phyloP scores from a whole-genome alignment of 75 land plant species.

The Adiantum capillusveneris region DNA sequence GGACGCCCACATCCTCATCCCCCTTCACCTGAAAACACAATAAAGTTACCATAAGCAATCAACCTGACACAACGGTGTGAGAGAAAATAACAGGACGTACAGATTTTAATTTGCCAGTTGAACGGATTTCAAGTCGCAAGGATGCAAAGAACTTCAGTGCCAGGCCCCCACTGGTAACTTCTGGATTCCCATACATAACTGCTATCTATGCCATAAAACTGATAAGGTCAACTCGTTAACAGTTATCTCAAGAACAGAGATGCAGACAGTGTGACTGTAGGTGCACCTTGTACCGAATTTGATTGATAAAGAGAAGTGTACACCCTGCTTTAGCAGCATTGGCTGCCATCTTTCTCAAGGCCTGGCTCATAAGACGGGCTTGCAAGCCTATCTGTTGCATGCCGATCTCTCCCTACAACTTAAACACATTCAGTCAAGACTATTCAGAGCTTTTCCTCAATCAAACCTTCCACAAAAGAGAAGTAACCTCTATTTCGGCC shows the following conservation, averaged over 20 bases:
- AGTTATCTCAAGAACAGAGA: no score
- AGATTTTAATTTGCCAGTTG: conserved; percentile 82
- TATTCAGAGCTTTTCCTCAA: no score
- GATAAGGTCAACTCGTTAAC: no score
- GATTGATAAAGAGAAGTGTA: conserved; percentile 88
- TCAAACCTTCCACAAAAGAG: no score
- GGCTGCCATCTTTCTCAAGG: conserved; percentile 94
- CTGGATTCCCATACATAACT: conserved; percentile 93
- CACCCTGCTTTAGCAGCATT: conserved; percentile 98
- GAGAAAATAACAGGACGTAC: conserved; percentile 33
- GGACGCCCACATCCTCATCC: conserved; percentile 84
- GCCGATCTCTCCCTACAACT: conserved; percentile 83
- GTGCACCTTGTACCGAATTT: conserved; percentile 84
- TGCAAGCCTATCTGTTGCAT: conserved; percentile 97
- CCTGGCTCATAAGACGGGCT: conserved; percentile 98
- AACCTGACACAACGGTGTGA: neutral
- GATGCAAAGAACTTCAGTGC: conserved; percentile 97
- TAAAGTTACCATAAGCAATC: neutral
- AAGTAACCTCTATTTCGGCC: conserved; percentile 98
- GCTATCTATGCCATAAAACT: conserved; percentile 47
- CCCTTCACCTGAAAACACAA: conserved; percentile 47
- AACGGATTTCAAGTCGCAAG: conserved; percentile 85
- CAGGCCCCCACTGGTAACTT: conserved; percentile 97
- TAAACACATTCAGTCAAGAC: no score
- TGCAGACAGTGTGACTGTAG: no score